phyloP scores from a whole-genome alignment of 371 early-diverging fungal species.

The Mucor saturninus region DNA sequence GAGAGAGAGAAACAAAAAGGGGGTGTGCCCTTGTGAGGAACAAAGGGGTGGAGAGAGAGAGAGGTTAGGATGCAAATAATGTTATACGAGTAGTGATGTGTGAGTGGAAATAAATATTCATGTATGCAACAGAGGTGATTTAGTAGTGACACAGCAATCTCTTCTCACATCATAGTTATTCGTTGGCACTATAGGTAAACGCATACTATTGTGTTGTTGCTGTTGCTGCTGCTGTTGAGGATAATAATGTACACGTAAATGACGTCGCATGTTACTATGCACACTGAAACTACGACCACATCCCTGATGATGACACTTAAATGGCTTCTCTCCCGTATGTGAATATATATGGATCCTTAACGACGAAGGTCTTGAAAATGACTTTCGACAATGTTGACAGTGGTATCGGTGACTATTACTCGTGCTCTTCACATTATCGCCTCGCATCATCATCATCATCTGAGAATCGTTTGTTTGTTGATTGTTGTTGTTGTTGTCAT shows the following conservation, averaged over 20 bases:
- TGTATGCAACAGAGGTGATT: not conserved
- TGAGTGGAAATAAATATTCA: conserved; percentile 1
- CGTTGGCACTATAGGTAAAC: conserved; percentile 23
- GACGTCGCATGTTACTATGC: conserved; percentile 76
- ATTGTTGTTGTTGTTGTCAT: conserved; percentile 1
- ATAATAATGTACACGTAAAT: conserved; percentile 54
- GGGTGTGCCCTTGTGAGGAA: not conserved
- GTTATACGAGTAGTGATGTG: conserved; percentile 4
- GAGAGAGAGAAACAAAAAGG: not conserved
- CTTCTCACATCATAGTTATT: conserved; percentile 3
- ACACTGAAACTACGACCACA: conserved; percentile 79
- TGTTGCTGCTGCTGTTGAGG: conserved; percentile 13
- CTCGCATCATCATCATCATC: not conserved
- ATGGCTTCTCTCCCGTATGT: conserved; percentile 80
- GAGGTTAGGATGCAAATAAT: not conserved
- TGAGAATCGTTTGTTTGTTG: conserved; percentile 4
- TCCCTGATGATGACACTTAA: conserved; percentile 61
- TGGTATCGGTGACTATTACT: conserved; percentile 24
- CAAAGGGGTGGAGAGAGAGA: not conserved
- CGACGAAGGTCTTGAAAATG: conserved; percentile 46
- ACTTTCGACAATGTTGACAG: conserved; percentile 33
- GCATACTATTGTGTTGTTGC: conserved; percentile 20
- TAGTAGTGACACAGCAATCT: not conserved
- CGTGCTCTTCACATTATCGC: not conserved
- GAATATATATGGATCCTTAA: conserved; percentile 71